A percentile compares a stretch with the other conserved stretches of the same genome.
phyloP scores from a whole-genome alignment of 306 rosid species.

The Castanea crenata region DNA sequence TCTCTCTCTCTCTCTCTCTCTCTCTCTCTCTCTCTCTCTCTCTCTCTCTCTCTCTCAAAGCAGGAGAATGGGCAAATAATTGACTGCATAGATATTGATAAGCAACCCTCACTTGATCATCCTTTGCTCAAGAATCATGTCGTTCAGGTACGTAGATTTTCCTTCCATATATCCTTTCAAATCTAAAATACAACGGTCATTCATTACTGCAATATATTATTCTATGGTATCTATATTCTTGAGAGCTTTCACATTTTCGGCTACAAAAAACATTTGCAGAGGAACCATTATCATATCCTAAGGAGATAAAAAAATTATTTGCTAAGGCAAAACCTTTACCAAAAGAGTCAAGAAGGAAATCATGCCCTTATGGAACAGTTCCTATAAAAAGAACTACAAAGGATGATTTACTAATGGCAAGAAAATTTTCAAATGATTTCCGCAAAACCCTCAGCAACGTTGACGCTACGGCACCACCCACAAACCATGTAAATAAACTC shows the following conservation, averaged over 20 bases:
- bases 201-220: too few relatives aligned
- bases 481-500: neutral
- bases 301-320: neutral
- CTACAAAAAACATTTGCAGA: neutral
- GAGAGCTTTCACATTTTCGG: too few relatives aligned
- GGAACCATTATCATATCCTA: slow-evolving; percentile 1
- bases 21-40: too few relatives aligned
- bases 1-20: too few relatives aligned
- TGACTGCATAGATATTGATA: slow-evolving; percentile 33
- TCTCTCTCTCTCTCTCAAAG: too few relatives aligned
- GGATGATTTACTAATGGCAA: neutral
- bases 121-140: slow-evolving; percentile 25
- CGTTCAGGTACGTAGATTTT: too few relatives aligned
- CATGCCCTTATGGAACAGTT: slow-evolving; percentile 19
- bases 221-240: too few relatives aligned
- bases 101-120: slow-evolving; percentile 29
- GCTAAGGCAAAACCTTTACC: neutral
- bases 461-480: neutral
- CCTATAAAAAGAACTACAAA: slow-evolving; percentile 16
- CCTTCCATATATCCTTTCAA: too few relatives aligned
- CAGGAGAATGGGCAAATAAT: too few relatives aligned
- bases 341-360: neutral
- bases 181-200: too few relatives aligned
- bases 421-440: neutral
- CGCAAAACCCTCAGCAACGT: too few relatives aligned